Base-by-base conservation (phyloP, 176 grass and related monocot species). In the Triticum dicoccoides region DNA sequence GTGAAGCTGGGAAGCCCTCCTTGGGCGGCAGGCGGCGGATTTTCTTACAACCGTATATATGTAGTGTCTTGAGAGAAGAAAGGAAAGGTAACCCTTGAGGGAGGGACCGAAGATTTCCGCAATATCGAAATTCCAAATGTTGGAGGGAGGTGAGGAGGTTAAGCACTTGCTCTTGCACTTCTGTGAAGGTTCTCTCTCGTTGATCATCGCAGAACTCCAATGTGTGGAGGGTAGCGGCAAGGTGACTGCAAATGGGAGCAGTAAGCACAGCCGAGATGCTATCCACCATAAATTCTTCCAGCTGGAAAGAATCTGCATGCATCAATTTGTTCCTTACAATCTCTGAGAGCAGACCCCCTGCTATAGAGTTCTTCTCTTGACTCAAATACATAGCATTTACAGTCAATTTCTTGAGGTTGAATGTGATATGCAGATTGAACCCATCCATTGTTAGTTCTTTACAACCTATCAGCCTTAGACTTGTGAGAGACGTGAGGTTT, bases 391-490 rank as follows among this genome's bases (percentile, higher is more conserved):
- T 25, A 64, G 3, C 0, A 63, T 27, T 0, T 64, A 27, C 11
- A 3, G 0, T 0, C 12, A 66, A 33, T 17, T 7, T 66, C 11
- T 66, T 66, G 27, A 66, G 29, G 29, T 66, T 66, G 5, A 33
- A 13, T 66, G 64, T 66, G 0, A 33, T 66, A 13, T 3, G 13
- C 17, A 29, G 63, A 30, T 65, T 65, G 63, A 66, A 66, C 27
- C 64, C 64, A 66, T 66, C 64, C 0, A 33, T 66, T 4, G 27
- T 33, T 33, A 66, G 17, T 1, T 8, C 5, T 7, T 3, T 0
- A 8, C 29, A 66, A 32, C 0, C 0, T 1, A 0, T 0, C 29
- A 66, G 2, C 0, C 1, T 0, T 33, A 66, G 64, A 15, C 2
- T 33, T 0, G 64, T 66, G 27, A 66, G 64, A 66, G 27, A 66